Evolutionary conservation across 2,329 filamentous ascomycete species (phyloP), one percentile per base, ranked within the genome.

Genomic region (Exophiala mesophila): DNA sequence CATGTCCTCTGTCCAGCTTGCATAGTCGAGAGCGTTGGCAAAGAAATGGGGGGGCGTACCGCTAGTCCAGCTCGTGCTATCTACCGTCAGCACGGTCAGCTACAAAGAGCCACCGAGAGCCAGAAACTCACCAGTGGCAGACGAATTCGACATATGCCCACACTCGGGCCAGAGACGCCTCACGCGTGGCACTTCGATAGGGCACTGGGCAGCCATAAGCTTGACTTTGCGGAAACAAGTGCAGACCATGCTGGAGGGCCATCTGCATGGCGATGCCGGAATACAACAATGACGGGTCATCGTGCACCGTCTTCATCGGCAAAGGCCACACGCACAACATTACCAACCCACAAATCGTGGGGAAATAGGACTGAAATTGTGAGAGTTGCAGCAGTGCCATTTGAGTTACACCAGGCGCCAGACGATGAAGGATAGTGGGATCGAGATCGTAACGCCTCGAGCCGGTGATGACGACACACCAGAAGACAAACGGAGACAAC

Each of bases 281-380:
- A 19, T 45, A 45, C 13, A 45, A 12, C n/a, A 38, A 38, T 10
- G 43, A 45, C 16, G 32, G 43, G 20, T 45, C 43, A 5, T 41
- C 43, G 3, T 5, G 6, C n/a, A 19, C 15, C 10, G 10, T 37
- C 17, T 41, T 18, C 18, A 33, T 45, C 10, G 43, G 43, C 12
- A 45, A 17, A 12, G 43, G 43, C 43, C 43, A 45, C 5, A 37
- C 37, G 33, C 43, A 45, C 9, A 45, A 32, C n/a, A 45, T n/a
- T 4, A 45, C 12, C 7, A 45, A 26, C 3, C 16, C 43, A 32
- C 16, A 37, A 13, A 45, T 45, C 3, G 43, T 45, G 3, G 37
- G 24, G 23, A 45, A 21, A 17, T 41, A 45, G 12, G n/a, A 12
- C 9, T 31, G 13, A 15, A 20, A 13, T 10, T 17, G 23, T 4